Evolutionary conservation across 441 rosid genomes (phyloP).

Genomic region (Pelargonium fulgidum): DNA sequence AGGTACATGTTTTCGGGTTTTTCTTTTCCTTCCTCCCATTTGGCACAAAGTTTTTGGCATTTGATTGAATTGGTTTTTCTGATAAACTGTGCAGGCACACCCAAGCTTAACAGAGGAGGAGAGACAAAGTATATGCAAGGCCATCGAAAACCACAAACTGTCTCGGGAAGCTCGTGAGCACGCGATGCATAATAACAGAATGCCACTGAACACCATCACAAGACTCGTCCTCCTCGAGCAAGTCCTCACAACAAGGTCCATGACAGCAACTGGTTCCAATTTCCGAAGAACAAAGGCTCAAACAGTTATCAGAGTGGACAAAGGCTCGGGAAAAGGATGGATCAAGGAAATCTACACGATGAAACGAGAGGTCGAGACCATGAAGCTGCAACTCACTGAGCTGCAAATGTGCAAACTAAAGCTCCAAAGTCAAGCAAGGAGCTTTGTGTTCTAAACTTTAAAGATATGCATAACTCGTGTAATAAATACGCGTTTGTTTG

Average conservation of each 20-base stretch:
- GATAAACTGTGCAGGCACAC: slow-evolving; percentile 32
- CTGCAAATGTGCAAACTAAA: slow-evolving; percentile 40
- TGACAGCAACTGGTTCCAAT: slow-evolving; percentile 24
- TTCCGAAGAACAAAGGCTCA: slow-evolving; percentile 32
- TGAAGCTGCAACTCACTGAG: slow-evolving; percentile 46
- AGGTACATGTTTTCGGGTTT: slow-evolving; percentile 29
- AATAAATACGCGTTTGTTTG: not conserved
- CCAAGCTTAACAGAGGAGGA: slow-evolving; percentile 44
- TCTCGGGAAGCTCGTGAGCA: slow-evolving; percentile 45
- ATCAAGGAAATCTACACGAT: slow-evolving; percentile 39
- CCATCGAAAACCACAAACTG: slow-evolving; percentile 43
- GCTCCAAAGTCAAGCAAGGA: slow-evolving; percentile 37
- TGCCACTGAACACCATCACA: slow-evolving; percentile 30
- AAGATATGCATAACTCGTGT: not conserved
- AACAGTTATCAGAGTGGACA: slow-evolving; percentile 22
- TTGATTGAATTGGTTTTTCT: not conserved
- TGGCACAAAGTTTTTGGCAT: not conserved
- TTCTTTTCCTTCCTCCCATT: too few species aligned
- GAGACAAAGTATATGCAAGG: slow-evolving; percentile 31
- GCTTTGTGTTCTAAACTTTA: not conserved
- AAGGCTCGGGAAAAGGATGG: slow-evolving; percentile 17
- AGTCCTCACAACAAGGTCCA: slow-evolving; percentile 32
- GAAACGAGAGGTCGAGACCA: slow-evolving; percentile 44
- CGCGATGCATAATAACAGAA: slow-evolving; percentile 32
- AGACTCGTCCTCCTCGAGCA: slow-evolving; percentile 43